Evolutionary conservation across 352 stramenopile species (phyloP).

Genomic region (Phytopythium mirpurense): DNA sequence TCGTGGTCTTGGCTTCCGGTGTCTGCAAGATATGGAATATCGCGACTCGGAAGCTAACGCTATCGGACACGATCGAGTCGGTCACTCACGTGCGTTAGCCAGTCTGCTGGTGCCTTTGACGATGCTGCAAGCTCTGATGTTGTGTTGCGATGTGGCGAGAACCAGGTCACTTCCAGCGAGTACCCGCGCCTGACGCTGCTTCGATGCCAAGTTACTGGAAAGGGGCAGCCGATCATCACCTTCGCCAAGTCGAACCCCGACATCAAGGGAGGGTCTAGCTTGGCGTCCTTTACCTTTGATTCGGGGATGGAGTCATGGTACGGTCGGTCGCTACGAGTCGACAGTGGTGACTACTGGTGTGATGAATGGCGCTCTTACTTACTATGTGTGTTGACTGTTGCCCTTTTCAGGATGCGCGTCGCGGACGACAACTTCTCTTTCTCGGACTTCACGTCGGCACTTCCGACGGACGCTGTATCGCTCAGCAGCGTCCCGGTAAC

Average conservation of each 20-base stretch:
- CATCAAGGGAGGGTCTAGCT: constrained; percentile 37
- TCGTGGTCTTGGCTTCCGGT: constrained; percentile 64
- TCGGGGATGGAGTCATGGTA: constrained; percentile 68
- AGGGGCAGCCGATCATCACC: constrained; percentile 77
- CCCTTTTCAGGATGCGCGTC: constrained; percentile 83
- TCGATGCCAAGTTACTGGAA: constrained; percentile 60
- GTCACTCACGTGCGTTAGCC: constrained; percentile 38
- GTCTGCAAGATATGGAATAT: constrained; percentile 76
- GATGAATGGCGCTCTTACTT: too few species aligned
- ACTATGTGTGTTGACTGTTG: too few species aligned
- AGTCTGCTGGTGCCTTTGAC: neutral
- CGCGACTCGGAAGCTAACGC: constrained; percentile 27
- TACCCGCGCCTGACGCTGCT: constrained; percentile 57
- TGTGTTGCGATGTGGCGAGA: neutral
- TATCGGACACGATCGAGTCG: constrained; percentile 62
- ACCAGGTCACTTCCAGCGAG: constrained; percentile 5
- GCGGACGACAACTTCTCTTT: constrained; percentile 83
- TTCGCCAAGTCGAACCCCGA: constrained; percentile 62
- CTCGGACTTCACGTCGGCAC: constrained; percentile 74
- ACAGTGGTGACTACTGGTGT: too few species aligned
- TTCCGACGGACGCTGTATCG: constrained; percentile 66
- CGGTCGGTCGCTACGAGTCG: constrained; percentile 2
- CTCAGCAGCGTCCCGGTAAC: constrained; percentile 60
- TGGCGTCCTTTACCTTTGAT: constrained; percentile 83
- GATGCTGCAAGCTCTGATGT: neutral